Conservation (phyloP, 495 filamentous ascomycete genomes). For the Trypethelium eluteriae region DNA sequence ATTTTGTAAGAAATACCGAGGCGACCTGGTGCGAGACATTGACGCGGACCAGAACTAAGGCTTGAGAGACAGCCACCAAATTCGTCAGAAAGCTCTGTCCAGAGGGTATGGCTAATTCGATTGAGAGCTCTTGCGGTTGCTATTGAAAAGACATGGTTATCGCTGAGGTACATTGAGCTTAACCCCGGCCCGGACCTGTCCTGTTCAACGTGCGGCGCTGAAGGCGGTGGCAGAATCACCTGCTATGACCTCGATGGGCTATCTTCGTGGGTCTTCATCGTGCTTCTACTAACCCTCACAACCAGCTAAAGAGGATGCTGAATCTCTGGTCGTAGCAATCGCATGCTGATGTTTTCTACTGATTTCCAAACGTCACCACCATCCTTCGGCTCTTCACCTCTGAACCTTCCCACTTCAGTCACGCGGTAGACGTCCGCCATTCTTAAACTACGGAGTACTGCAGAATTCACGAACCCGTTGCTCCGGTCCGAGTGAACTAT, state of each 20-base stretch:
- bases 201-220: background rate
- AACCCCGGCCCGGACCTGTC: background rate
- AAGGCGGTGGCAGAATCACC: constrained; percentile 1
- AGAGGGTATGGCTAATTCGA: background rate
- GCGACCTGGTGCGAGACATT: background rate
- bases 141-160: background rate
- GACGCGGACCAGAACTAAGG: background rate
- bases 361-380: too few species aligned
- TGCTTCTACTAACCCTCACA: background rate
- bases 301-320: background rate
- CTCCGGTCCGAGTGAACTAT: constrained; percentile 12
- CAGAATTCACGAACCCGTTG: background rate
- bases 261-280: background rate
- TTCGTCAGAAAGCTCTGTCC: background rate
- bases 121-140: background rate
- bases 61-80: background rate
- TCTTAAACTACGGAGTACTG: background rate
- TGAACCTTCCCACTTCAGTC: too few species aligned
- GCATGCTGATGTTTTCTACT: too few species aligned
- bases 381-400: too few species aligned
- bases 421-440: too few species aligned
- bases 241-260: background rate
- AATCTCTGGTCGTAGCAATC: background rate
- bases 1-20: constrained; percentile 38
- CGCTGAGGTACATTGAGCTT: background rate